phyloP scores from a whole-genome alignment of 768 basidiomycete species.

The Boletus rubropictus region DNA sequence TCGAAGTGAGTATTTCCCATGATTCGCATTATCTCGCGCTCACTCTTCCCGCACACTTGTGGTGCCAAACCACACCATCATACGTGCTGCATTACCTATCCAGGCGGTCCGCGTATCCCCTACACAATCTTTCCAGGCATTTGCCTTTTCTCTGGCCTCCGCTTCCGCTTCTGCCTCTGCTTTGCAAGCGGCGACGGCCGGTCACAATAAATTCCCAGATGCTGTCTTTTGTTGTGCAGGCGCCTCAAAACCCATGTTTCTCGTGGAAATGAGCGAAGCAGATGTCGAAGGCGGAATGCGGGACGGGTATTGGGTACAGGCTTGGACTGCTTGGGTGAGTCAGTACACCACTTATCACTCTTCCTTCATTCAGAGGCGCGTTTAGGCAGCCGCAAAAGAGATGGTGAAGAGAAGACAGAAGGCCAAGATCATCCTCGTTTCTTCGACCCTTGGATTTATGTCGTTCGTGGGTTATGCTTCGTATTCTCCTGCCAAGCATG shows the following conservation, averaged over 20 bases:
- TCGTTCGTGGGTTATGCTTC: conserved; percentile 71
- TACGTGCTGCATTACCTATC: background rate
- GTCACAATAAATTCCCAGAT: conserved; percentile 62
- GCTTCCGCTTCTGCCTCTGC: conserved; percentile 46
- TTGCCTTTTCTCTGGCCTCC: conserved; percentile 62
- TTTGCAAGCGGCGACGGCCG: conserved; percentile 53
- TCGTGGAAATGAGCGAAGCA: conserved; percentile 61
- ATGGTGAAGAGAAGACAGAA: conserved; percentile 53
- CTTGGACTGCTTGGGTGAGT: conserved; percentile 47
- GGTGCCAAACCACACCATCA: background rate
- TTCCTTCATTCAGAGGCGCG: background rate
- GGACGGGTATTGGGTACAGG: conserved; percentile 32
- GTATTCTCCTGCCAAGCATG: conserved; percentile 83
- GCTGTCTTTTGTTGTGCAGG: conserved; percentile 81
- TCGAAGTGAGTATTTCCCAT: conserved; percentile 51
- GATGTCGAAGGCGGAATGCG: conserved; percentile 45
- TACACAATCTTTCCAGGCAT: conserved; percentile 55
- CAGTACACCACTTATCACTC: background rate
- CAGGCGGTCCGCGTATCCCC: conserved; percentile 51
- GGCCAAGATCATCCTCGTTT: conserved; percentile 72
- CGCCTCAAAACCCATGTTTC: conserved; percentile 60
- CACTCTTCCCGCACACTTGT: background rate
- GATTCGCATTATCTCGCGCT: background rate
- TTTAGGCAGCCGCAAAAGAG: conserved; percentile 55
- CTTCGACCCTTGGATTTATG: conserved; percentile 70